Percentiles rank a stretch among this genome's conserved stretches.
Conservation (phyloP, 148 eudicot genomes). For the Arctostaphylos glauca region DNA sequence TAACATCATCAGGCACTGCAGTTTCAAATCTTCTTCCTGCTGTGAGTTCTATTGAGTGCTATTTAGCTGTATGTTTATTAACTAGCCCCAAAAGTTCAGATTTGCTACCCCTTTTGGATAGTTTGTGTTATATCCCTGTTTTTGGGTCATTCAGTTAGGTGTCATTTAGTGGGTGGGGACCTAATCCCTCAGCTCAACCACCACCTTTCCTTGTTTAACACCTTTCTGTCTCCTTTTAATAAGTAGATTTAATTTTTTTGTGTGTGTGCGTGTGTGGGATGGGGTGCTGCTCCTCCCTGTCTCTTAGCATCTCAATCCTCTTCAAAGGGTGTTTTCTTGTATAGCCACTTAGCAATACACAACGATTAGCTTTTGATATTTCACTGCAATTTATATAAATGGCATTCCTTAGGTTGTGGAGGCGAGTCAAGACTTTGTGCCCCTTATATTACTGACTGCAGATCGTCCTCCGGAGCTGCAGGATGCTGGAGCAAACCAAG, state of each 20-base stretch:
- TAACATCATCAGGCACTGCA: conserved; percentile 96
- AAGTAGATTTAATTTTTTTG: neutral
- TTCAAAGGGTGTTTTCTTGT: neutral
- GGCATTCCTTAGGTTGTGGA: conserved; percentile 71
- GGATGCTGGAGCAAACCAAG: conserved; percentile 94
- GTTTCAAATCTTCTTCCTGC: conserved; percentile 96
- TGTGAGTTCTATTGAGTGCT: conserved; percentile 46
- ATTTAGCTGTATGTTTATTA: neutral
- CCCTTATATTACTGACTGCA: conserved; percentile 80
- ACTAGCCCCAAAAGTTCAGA: neutral
- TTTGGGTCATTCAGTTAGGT: neutral
- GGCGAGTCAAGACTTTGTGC: conserved; percentile 95
- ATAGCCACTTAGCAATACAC: neutral
- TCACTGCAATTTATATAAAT: neutral
- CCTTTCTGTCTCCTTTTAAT: neutral
- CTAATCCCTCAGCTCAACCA: neutral
- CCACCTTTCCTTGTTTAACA: neutral
- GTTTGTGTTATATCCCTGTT: conserved; percentile 1
- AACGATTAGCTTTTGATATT: neutral
- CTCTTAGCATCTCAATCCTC: conserved; percentile 6
- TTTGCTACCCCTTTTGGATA: neutral
- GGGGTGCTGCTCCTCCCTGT: neutral
- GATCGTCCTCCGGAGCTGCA: conserved; percentile 96
- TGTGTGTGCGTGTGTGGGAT: neutral
- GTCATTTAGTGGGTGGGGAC: neutral